phyloP scores from a whole-genome alignment of 2,329 filamentous ascomycete species.

The Chalara sp. region DNA sequence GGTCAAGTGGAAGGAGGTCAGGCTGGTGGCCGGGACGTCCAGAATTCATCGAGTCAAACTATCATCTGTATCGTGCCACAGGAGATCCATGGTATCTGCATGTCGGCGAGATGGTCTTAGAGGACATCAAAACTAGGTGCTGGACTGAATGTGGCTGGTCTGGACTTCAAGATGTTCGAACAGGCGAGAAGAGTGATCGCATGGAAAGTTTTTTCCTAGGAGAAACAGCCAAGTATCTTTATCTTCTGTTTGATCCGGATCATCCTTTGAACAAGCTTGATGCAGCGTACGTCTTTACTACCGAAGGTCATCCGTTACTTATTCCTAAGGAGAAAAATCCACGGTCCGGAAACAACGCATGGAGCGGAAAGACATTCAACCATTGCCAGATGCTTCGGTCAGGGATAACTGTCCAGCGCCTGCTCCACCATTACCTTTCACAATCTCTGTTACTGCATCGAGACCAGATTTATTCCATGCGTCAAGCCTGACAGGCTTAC shows the following conservation, averaged over 20 bases:
- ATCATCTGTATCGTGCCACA: constrained; percentile 90
- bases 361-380: constrained; percentile 31
- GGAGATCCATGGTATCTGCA: constrained; percentile 94
- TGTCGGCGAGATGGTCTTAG: constrained; percentile 89
- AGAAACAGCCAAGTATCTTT: constrained; percentile 94
- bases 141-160: constrained; percentile 92
- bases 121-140: constrained; percentile 81
- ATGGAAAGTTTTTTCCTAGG: constrained; percentile 99
- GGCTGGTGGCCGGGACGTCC: constrained; percentile 94
- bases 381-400: constrained; percentile 4
- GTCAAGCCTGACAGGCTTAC: constrained; percentile 74
- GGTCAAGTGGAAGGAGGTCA: constrained; percentile 74
- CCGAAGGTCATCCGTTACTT: constrained; percentile 88
- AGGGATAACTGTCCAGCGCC: constrained; percentile 60
- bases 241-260: constrained; percentile 76
- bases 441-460: constrained; percentile 72
- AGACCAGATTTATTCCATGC: constrained; percentile 82
- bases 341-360: constrained; percentile 3
- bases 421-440: constrained; percentile 53
- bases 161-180: constrained; percentile 74
- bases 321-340: constrained; percentile 51
- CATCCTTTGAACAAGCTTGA: constrained; percentile 87
- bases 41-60: constrained; percentile 95
- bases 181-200: constrained; percentile 80
- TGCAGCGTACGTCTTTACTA: constrained; percentile 86